Percentiles rank a stretch among this genome's conserved stretches.
Conservation (phyloP, 441 rosid species). For the Corymbia calophylla region DNA sequence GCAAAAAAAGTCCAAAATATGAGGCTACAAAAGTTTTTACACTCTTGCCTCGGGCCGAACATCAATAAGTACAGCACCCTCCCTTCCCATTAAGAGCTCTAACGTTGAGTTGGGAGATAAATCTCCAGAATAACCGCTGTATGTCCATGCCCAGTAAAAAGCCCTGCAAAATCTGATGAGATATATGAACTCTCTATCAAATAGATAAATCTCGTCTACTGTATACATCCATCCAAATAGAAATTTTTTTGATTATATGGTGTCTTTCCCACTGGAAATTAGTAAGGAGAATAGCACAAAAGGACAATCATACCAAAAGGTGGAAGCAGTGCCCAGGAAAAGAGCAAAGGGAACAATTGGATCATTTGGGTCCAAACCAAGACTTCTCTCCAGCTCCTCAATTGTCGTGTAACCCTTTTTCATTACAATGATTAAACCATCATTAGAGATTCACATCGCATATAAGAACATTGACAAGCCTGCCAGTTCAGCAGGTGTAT, state of each 20-base stretch:
- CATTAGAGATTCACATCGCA: background rate
- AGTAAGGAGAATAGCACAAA: slow-evolving; percentile 5
- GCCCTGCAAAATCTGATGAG: slow-evolving; percentile 91
- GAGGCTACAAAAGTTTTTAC: slow-evolving; percentile 27
- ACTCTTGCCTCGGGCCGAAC: slow-evolving; percentile 95
- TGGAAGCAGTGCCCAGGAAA: slow-evolving; percentile 57
- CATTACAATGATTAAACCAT: background rate
- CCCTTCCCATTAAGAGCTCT: slow-evolving; percentile 64
- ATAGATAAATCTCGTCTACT: slow-evolving; percentile 5
- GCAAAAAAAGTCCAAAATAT: slow-evolving; percentile 2
- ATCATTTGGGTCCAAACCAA: slow-evolving; percentile 86
- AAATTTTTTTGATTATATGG: background rate
- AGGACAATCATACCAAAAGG: slow-evolving; percentile 74
- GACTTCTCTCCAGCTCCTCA: slow-evolving; percentile 64
- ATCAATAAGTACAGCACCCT: slow-evolving; percentile 75
- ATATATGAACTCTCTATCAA: slow-evolving; percentile 36
- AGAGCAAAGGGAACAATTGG: slow-evolving; percentile 72
- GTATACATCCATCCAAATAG: background rate
- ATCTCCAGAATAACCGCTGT: slow-evolving; percentile 91
- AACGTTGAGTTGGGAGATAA: slow-evolving; percentile 70
- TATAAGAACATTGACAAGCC: background rate
- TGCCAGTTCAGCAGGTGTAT: background rate
- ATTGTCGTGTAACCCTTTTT: slow-evolving; percentile 49
- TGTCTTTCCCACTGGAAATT: background rate
- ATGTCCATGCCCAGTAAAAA: slow-evolving; percentile 67